Conservation (phyloP, 192 early-diverging fungal genomes). For the Podila minutissima region DNA sequence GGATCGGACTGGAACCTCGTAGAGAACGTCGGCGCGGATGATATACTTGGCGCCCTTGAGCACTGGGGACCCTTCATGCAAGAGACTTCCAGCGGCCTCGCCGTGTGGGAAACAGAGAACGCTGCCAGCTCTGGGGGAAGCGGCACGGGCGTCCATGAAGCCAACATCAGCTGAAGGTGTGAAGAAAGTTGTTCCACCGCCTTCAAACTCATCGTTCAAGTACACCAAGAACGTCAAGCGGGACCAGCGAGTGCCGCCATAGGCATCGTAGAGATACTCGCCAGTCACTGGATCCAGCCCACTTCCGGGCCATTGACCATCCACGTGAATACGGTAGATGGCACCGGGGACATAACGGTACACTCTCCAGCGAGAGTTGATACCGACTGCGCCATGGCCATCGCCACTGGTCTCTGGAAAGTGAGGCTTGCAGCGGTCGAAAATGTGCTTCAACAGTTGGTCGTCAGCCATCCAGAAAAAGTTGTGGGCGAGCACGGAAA, state of each 20-base stretch:
- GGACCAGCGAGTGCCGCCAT: constrained; percentile 41
- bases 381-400: constrained; percentile 53
- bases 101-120: constrained; percentile 46
- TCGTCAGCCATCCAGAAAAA: constrained; percentile 75
- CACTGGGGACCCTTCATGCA: constrained; percentile 58
- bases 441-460: constrained; percentile 61
- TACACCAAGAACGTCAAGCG: constrained; percentile 58
- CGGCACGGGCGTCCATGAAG: constrained; percentile 45
- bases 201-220: constrained; percentile 61
- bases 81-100: constrained; percentile 41
- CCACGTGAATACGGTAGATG: constrained; percentile 73
- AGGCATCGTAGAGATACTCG: constrained; percentile 69
- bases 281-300: constrained; percentile 61
- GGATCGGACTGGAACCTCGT: constrained; percentile 43
- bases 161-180: constrained; percentile 32
- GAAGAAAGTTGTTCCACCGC: constrained; percentile 63
- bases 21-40: constrained; percentile 58
- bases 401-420: constrained; percentile 61
- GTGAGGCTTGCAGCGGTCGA: constrained; percentile 56
- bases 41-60: constrained; percentile 58
- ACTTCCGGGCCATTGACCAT: constrained; percentile 74
- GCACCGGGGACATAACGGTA: constrained; percentile 74
- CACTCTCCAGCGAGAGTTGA: constrained; percentile 72
- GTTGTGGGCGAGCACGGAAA: constrained; percentile 70
- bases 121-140: constrained; percentile 48